Percentiles rank a stretch among this genome's conserved stretches.
These are phyloP conservation scores for Erucastrum elatum DNA, from an alignment of 345 rosid genomes.

Conservation along the genomic window DNA sequence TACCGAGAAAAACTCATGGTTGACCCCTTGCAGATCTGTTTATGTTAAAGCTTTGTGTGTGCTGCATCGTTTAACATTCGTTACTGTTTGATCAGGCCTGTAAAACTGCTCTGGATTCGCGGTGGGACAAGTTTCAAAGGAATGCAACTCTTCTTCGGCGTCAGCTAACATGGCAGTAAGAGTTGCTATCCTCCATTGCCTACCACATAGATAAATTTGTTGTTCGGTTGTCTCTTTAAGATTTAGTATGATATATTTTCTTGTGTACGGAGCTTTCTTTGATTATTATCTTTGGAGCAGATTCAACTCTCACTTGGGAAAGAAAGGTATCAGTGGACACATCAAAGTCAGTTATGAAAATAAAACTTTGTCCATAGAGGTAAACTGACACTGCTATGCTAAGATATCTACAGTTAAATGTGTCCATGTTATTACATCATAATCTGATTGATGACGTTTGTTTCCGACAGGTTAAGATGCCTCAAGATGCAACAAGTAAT, in stretches of 20 bases:
- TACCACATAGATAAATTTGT: not conserved
- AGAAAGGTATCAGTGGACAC: constrained; percentile 85
- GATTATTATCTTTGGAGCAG: constrained; percentile 43
- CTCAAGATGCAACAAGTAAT: constrained; percentile 86
- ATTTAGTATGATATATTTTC: not conserved
- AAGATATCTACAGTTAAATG: not conserved
- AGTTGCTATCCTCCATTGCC: constrained; percentile 15
- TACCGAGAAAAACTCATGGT: constrained; percentile 69
- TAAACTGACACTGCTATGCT: constrained; percentile 35
- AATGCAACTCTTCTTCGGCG: constrained; percentile 60
- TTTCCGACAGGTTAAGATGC: constrained; percentile 82
- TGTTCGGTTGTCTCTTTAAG: not conserved
- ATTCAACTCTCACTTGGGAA: constrained; percentile 78
- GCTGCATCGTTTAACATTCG: constrained; percentile 1
- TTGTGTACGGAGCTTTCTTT: not conserved
- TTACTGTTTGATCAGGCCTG: constrained; percentile 57
- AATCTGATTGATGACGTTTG: constrained; percentile 2
- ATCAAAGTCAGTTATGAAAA: constrained; percentile 69
- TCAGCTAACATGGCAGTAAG: constrained; percentile 85
- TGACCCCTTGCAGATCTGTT: constrained; percentile 27
- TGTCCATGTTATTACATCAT: constrained; percentile 1
- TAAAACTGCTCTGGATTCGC: constrained; percentile 56
- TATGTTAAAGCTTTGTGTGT: not conserved
- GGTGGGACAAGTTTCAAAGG: constrained; percentile 67
- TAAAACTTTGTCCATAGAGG: constrained; percentile 82